Evolutionary conservation across 306 rosid genomes (phyloP), one percentile per base, ranked within the genome.

Genomic region (Malus sylvestris): DNA sequence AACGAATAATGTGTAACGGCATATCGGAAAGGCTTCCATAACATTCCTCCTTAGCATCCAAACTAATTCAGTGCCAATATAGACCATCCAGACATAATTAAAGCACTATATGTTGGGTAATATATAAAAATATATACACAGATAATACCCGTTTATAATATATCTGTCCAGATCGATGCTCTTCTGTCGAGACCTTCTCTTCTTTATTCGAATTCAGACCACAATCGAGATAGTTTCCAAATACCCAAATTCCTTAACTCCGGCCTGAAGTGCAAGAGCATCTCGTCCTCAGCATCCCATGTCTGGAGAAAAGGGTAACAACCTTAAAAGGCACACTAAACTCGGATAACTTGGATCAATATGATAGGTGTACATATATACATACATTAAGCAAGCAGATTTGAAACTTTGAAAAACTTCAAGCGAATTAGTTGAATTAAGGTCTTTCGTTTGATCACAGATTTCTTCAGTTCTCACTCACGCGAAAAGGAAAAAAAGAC

Each of bases 211-310:
- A 25, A 58, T 80, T 52, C 76, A 71, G 25, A 76, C 70, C 74
- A 70, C 42, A 78, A 74, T 51, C 61, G 33, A 69, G 76, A 79
- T 51, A 14, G 70, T 45, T 52, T 49, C 51, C 8, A 11, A 25
- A 67, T 55, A 67, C 68, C 27, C 5, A 10, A 77, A 70, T 74
- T 76, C 69, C 67, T 73, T 25, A 45, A 73, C 70, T 67, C 51
- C 74, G 49, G 68, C 68, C 67, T 44, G 11, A 35, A 29, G 14
- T 32, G 78, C 84, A 55, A 72, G 25, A 74, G 88, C 91, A 79
- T 88, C 91, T 84, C 75, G 79, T 80, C 88, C 93, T 89, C 92
- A 82, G 87, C 88, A 83, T 77, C 61, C 87, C 97, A 83, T 78
- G 49, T 87, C 82, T 73, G 80, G 72, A 81, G 80, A 78, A 80